phyloP scores from a whole-genome alignment of 1,139 yeast genomes.

The Debaryomycetaceae sp. region DNA sequence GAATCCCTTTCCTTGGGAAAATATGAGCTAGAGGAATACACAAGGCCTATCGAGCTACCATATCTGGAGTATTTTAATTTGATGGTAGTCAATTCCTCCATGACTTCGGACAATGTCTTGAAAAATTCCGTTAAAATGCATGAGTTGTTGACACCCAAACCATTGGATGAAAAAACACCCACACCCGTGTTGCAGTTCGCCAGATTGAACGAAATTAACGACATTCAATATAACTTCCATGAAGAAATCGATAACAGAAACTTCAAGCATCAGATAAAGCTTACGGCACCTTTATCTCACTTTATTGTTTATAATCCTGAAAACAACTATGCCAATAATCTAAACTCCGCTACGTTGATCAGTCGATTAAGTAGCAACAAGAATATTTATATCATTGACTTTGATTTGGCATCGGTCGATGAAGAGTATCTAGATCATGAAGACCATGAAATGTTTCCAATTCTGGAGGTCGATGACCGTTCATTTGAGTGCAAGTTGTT shows the following conservation, averaged over 20 bases:
- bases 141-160: conserved; percentile 16
- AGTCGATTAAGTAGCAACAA: conserved; percentile 3
- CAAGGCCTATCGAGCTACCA: conserved; percentile 2
- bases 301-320: conserved; percentile 32
- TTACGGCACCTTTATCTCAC: conserved; percentile 32
- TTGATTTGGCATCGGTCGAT: conserved; percentile 3
- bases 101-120: conserved; percentile 9
- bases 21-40: conserved; percentile 1
- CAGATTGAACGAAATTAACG: conserved; percentile 9
- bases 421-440: conserved; percentile 1
- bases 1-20: conserved; percentile 3
- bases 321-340: conserved; percentile 3
- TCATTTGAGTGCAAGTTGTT: conserved; percentile 19
- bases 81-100: conserved; percentile 14
- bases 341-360: conserved; percentile 4
- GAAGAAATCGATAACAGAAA: conserved; percentile 29
- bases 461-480: conserved; percentile 6
- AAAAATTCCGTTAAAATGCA: conserved; percentile 19
- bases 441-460: background rate
- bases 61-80: conserved; percentile 12
- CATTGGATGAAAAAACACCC: conserved; percentile 1
- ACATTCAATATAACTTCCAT: conserved; percentile 1
- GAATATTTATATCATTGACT: conserved; percentile 7
- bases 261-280: conserved; percentile 25
- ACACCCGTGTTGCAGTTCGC: conserved; percentile 7